A percentile compares a stretch with the other conserved stretches of the same genome.
These are phyloP conservation scores for Colletotrichum sp. DNA, from an alignment of 2,329 filamentous ascomycete species.

Conservation along the genomic window DNA sequence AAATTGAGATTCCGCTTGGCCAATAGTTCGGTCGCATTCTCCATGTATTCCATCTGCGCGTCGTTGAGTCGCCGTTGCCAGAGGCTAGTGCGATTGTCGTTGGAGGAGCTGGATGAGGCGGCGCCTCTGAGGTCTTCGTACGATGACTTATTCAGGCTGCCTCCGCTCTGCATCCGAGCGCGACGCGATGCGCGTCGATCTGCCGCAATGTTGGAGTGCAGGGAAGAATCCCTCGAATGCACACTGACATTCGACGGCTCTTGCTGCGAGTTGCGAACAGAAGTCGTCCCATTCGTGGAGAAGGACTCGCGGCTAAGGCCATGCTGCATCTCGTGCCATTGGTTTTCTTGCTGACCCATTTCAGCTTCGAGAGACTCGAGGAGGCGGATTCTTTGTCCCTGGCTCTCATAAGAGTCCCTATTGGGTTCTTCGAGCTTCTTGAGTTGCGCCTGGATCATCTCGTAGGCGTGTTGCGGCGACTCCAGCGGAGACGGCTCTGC, in stretches of 20 bases:
- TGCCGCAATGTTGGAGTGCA: slow-evolving; percentile 34
- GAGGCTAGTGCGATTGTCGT: slow-evolving; percentile 34
- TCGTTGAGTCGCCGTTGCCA: slow-evolving; percentile 51
- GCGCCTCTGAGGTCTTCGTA: slow-evolving; percentile 29
- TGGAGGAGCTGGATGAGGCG: slow-evolving; percentile 32
- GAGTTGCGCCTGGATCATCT: slow-evolving; percentile 57
- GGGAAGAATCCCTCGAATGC: slow-evolving; percentile 18
- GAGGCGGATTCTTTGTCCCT: slow-evolving; percentile 49
- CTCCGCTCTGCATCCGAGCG: slow-evolving; percentile 36
- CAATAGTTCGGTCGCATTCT: slow-evolving; percentile 41
- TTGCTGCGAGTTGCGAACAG: slow-evolving; percentile 33
- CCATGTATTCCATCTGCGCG: slow-evolving; percentile 48
- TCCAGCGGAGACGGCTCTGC: slow-evolving; percentile 58
- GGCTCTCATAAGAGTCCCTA: slow-evolving; percentile 37
- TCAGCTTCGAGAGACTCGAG: slow-evolving; percentile 65
- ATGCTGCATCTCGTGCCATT: slow-evolving; percentile 63
- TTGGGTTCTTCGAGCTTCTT: slow-evolving; percentile 49
- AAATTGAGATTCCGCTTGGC: slow-evolving; percentile 42
- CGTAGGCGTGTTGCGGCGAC: slow-evolving; percentile 53
- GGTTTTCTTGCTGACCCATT: slow-evolving; percentile 63
- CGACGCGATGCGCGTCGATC: slow-evolving; percentile 43
- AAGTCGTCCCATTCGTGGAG: slow-evolving; percentile 46
- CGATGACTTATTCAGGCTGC: slow-evolving; percentile 25
- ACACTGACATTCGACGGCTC: not conserved
- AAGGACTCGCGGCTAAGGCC: slow-evolving; percentile 56